Conservation (phyloP, 768 basidiomycete genomes). For the Tulasnella calospora region DNA sequence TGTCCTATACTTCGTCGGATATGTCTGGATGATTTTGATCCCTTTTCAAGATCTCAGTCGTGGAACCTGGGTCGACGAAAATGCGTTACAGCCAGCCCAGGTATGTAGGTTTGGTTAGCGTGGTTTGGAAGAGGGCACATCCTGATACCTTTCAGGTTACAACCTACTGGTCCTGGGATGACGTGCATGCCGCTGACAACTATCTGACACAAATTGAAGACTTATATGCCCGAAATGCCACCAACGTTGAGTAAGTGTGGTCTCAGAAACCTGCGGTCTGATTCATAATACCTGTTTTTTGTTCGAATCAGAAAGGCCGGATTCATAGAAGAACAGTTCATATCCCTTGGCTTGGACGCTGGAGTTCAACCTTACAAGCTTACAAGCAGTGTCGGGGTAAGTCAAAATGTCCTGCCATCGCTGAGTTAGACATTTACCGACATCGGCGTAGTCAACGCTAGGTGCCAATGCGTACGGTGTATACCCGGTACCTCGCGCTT, state of each 20-base stretch:
- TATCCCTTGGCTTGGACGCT: constrained; percentile 65
- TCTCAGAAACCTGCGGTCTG: neutral
- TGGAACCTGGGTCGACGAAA: constrained; percentile 85
- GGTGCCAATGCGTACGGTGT: constrained; percentile 83
- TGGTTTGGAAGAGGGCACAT: neutral
- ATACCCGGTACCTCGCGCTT: constrained; percentile 76
- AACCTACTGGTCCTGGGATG: constrained; percentile 86
- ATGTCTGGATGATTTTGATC: constrained; percentile 77
- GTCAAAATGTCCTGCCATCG: neutral
- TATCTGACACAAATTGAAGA: constrained; percentile 67
- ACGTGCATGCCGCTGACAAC: constrained; percentile 81
- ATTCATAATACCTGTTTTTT: neutral
- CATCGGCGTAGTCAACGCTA: constrained; percentile 43
- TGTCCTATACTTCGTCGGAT: constrained; percentile 57
- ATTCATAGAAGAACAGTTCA: constrained; percentile 60
- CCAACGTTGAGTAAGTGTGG: constrained; percentile 62
- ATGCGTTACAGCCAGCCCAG: constrained; percentile 89
- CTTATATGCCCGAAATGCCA: constrained; percentile 57
- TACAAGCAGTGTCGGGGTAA: neutral
- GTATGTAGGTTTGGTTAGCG: constrained; percentile 42
- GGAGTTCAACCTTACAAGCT: constrained; percentile 59
- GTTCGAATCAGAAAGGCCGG: constrained; percentile 52
- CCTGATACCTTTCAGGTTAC: constrained; percentile 56
- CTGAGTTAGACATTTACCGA: neutral
- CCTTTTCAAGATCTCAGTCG: constrained; percentile 62